phyloP scores from a whole-genome alignment of 2,329 filamentous ascomycete species.

The Alternaria alternata region DNA sequence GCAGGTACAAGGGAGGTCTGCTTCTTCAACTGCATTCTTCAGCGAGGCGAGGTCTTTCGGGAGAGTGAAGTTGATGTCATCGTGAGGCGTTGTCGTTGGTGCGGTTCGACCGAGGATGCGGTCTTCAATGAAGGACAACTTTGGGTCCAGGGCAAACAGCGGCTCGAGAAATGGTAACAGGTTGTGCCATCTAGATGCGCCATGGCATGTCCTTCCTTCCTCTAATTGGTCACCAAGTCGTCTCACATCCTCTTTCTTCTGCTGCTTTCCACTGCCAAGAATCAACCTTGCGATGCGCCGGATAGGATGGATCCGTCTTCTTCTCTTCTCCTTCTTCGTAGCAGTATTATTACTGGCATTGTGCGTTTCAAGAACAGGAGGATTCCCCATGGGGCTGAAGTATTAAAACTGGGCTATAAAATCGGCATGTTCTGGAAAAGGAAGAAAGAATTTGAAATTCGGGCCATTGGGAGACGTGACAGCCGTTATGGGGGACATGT shows the following conservation, averaged over 20 bases:
- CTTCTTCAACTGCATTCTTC: conserved; percentile 7
- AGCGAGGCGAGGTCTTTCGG: conserved; percentile 14
- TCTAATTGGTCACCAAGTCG: background rate
- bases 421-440: conserved; percentile 6
- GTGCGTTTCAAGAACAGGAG: conserved; percentile 7
- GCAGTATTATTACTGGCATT: background rate
- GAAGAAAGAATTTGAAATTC: conserved; percentile 4
- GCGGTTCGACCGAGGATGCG: conserved; percentile 19
- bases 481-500: conserved; percentile 10
- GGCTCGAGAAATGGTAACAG: conserved; percentile 25
- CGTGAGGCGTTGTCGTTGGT: background rate
- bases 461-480: conserved; percentile 9
- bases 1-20: conserved; percentile 17
- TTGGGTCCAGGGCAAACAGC: conserved; percentile 24
- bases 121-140: conserved; percentile 22
- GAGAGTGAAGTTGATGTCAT: background rate
- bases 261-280: conserved; percentile 3
- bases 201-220: conserved; percentile 14
- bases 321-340: conserved; percentile 9
- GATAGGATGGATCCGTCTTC: conserved; percentile 15
- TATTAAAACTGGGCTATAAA: conserved; percentile 3
- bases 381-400: conserved; percentile 16
- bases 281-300: conserved; percentile 16
- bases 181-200: conserved; percentile 21
- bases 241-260: background rate